Evolutionary conservation across 1,139 yeast genomes (phyloP), one percentile per base, ranked within the genome.

Genomic region (Pichia sp.): DNA sequence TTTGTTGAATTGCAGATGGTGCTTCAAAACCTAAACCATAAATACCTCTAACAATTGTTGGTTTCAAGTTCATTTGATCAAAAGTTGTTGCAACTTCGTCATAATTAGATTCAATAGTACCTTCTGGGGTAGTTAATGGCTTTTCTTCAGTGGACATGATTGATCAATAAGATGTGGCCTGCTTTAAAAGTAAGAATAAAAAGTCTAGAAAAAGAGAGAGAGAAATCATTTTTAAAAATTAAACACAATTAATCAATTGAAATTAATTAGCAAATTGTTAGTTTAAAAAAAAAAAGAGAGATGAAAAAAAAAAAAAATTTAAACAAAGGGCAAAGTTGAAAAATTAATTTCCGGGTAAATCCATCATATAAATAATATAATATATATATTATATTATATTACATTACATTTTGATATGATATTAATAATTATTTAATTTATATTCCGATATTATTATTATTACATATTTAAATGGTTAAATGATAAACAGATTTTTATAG

Each of bases 21-120:
- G 81, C 78, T 77, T 92, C 97, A 77, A 88, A 92, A 79, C 98
- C 98, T 78, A 87, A 87, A 74, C 95, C 96, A 73, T 82, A 92
- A 67, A 92, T 86, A 74, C 81, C 92, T 81, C 92, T 82, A 64
- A 83, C 79, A 67, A 85, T 79, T 63, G 75, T 79, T 62, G 80
- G 83, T 72, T 83, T 83, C 69, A 85, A 78, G 83, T 84, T 82
- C 72, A 85, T 79, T 69, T 89, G 96, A 67, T 85, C 94, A 71
- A 85, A 85, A 60, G 85, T 76, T 80, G 83, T 81, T 70, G 89
- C 96, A 67, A 87, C 92, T 71, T 89, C 89, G 79, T 90, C 97
- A 83, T 90, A 90, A 86, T 92, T 92, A 76, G 97, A 77, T 78
- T 86, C 95, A 69, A 90, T 89, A 35, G 52, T 50, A 44, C 55